Evolutionary conservation across 2,329 filamentous ascomycete genomes (phyloP).

Genomic region (Trichoderma sp.): DNA sequence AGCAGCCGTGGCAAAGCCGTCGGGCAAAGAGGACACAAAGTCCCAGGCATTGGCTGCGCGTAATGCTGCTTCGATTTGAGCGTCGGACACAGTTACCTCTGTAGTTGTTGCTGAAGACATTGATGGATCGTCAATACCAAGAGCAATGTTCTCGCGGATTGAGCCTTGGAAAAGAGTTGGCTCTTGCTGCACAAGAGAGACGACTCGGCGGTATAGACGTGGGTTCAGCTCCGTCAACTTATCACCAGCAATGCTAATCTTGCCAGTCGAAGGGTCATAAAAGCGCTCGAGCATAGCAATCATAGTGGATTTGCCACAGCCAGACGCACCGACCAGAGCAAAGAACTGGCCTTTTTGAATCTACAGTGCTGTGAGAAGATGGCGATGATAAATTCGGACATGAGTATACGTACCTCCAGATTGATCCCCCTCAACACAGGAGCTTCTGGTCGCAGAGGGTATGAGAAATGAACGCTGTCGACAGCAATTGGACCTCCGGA

Average conservation of each 20-base stretch:
- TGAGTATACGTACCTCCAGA: slow-evolving; percentile 33
- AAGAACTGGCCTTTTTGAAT: slow-evolving; percentile 52
- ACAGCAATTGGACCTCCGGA: slow-evolving; percentile 47
- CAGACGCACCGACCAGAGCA: slow-evolving; percentile 57
- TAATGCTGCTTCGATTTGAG: slow-evolving; percentile 47
- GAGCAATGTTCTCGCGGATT: slow-evolving; percentile 75
- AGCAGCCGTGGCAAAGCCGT: slow-evolving; percentile 85
- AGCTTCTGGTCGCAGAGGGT: slow-evolving; percentile 51
- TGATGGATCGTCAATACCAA: slow-evolving; percentile 26
- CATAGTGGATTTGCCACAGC: slow-evolving; percentile 63
- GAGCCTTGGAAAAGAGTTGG: slow-evolving; percentile 74
- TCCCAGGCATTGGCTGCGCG: slow-evolving; percentile 52
- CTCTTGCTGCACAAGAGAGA: slow-evolving; percentile 61
- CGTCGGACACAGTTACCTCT: slow-evolving; percentile 34
- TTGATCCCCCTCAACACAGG: slow-evolving; percentile 48
- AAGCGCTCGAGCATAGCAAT: slow-evolving; percentile 54
- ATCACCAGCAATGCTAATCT: slow-evolving; percentile 49
- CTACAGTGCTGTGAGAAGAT: slow-evolving; percentile 25
- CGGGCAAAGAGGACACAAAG: slow-evolving; percentile 77
- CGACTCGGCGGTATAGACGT: slow-evolving; percentile 52
- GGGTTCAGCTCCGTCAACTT: slow-evolving; percentile 47
- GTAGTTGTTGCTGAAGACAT: slow-evolving; percentile 28
- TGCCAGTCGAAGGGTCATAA: slow-evolving; percentile 48
- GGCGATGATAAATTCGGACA: not conserved
- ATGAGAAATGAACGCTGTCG: slow-evolving; percentile 62